Base-by-base conservation (phyloP, 2,329 filamentous ascomycete genomes). In the Tolypocladium nubicola region DNA sequence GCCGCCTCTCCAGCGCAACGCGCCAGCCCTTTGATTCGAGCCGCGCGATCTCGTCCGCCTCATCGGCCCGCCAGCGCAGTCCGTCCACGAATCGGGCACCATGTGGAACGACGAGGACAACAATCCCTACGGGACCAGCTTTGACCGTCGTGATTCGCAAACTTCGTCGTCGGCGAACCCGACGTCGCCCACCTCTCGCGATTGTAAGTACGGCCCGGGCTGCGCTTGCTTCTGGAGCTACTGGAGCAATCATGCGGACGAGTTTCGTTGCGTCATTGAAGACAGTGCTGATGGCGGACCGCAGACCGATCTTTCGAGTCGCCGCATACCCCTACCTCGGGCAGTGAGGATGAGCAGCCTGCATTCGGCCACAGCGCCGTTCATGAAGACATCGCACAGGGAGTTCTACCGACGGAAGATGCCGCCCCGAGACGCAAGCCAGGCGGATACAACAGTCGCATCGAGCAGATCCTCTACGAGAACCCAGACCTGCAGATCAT, bases 101-200 rank as follows among this genome's bases (percentile, higher is more conserved):
- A 97, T 97, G 93, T 97, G 93, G 93, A 95, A 97, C 81, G 92
- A 97, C 79, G 93, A 97, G 76, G 70, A 97, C 70, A 97, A 97
- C 76, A 97, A 97, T 72, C 93, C 93, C 6, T 97, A 97, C 69
- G 92, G 91, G 62, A 84, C 79, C 67, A 93, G 90, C 73, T 97
- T 96, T 76, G 89, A 94, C 72, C 88, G 89, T 66, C 85, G 89
- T 66, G 89, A 95, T 72, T 89, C 89, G 61, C 84, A 88, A 70
- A 80, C 84, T 52, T 90, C 87, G 35, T 87, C 87, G 38, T 76
- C 79, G 49, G 78, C 79, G 23, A 84, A 87, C 68, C 84, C 86
- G 26, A 76, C 84, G 56, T 88, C 86, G 43, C 85, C 86, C 52
- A 73, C 71, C 49, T 69, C 75, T 56, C 79, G 73, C 70, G 75